These are phyloP conservation scores for Calonectria montana DNA, from an alignment of 2,329 filamentous ascomycete genomes.

Conservation along the genomic window DNA sequence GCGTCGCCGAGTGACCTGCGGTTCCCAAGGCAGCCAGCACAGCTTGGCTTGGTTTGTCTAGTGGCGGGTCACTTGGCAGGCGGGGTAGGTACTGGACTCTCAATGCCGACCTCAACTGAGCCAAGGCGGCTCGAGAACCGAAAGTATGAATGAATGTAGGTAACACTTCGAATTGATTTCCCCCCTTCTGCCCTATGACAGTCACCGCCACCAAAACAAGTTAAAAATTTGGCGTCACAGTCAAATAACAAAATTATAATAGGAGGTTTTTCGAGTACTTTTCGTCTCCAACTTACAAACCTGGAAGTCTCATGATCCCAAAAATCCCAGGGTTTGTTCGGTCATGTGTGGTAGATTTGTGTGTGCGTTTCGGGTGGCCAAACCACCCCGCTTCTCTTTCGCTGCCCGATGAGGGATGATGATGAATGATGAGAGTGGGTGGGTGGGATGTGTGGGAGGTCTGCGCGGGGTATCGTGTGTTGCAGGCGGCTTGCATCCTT, in stretches of 20 bases:
- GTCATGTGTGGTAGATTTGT: slow-evolving; percentile 6
- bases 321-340: background rate
- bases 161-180: slow-evolving; percentile 1
- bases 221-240: background rate
- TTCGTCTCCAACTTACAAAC: background rate
- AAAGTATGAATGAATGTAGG: background rate
- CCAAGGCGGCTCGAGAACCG: background rate
- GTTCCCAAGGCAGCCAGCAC: slow-evolving; percentile 8
- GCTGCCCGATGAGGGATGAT: slow-evolving; percentile 19
- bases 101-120: slow-evolving; percentile 12
- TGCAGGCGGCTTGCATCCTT: slow-evolving; percentile 30
- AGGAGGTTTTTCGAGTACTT: background rate
- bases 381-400: slow-evolving; percentile 18
- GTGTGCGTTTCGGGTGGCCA: slow-evolving; percentile 13
- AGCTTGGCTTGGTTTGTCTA: slow-evolving; percentile 1
- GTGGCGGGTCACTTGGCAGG: slow-evolving; percentile 23
- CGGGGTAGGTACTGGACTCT: slow-evolving; percentile 21
- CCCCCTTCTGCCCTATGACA: slow-evolving; percentile 7
- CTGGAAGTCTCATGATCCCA: background rate
- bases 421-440: slow-evolving; percentile 4
- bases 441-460: background rate
- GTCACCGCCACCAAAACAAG: background rate
- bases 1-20: slow-evolving; percentile 6
- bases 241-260: background rate
- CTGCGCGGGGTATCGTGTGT: background rate